phyloP scores from a whole-genome alignment of 177 flowering plant species.

The Tripterygium wilfordii region DNA sequence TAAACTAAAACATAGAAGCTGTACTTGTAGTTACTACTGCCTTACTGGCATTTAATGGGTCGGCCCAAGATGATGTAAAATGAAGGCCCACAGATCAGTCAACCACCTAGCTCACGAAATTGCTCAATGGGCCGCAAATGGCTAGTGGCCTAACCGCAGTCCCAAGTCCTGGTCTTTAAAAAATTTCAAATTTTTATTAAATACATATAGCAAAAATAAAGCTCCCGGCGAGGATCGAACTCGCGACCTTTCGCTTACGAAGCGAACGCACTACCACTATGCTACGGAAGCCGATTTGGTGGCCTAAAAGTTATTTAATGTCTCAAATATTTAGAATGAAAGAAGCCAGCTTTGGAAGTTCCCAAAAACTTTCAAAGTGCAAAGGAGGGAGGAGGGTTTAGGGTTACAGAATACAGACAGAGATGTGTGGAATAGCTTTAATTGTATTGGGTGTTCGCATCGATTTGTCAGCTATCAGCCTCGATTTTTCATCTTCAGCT shows the following conservation, averaged over 20 bases:
- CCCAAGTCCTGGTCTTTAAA: background rate
- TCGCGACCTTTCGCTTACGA: constrained; percentile 99
- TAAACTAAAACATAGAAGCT: too few relatives aligned
- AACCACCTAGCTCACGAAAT: too few relatives aligned
- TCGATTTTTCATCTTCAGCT: constrained; percentile 14
- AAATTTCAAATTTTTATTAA: background rate
- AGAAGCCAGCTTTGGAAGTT: too few relatives aligned
- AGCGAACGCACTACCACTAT: constrained; percentile 99
- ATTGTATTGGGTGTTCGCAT: constrained; percentile 55
- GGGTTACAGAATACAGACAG: background rate
- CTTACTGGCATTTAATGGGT: too few relatives aligned
- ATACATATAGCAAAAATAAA: background rate
- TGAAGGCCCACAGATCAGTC: too few relatives aligned
- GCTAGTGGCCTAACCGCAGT: background rate
- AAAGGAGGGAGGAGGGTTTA: background rate
- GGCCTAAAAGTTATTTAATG: too few relatives aligned
- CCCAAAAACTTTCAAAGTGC: background rate
- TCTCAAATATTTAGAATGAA: too few relatives aligned
- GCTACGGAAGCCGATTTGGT: constrained; percentile 80
- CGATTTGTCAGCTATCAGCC: constrained; percentile 25
- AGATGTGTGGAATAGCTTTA: constrained; percentile 87
- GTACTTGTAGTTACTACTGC: too few relatives aligned
- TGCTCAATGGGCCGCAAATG: too few relatives aligned
- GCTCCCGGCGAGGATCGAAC: constrained; percentile 94
- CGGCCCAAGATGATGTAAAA: too few relatives aligned